These are phyloP conservation scores for Alternaria gansuensis DNA, from an alignment of 2,329 filamentous ascomycete genomes.

Conservation along the genomic window DNA sequence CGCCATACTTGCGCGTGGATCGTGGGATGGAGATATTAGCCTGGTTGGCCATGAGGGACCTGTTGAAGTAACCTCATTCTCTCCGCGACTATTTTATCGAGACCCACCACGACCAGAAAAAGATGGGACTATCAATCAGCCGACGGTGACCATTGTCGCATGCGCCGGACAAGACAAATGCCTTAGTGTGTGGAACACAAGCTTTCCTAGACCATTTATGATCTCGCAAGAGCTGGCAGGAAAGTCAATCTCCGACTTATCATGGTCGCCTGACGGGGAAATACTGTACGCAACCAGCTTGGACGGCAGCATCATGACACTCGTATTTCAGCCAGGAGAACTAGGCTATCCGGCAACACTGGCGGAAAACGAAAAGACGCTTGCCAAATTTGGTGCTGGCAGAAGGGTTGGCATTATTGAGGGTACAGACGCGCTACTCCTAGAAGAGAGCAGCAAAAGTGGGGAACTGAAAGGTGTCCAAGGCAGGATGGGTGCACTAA, in stretches of 20 bases:
- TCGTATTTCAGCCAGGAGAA: constrained; percentile 85
- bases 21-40: constrained; percentile 97
- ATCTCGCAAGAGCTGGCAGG: constrained; percentile 87
- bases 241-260: constrained; percentile 92
- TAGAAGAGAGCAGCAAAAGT: constrained; percentile 92
- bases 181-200: constrained; percentile 96
- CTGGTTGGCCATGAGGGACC: constrained; percentile 96
- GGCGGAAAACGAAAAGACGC: constrained; percentile 89
- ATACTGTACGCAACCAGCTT: constrained; percentile 86
- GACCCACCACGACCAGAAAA: constrained; percentile 67
- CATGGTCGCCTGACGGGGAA: constrained; percentile 92
- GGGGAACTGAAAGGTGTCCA: constrained; percentile 90
- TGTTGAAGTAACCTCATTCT: constrained; percentile 97
- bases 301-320: constrained; percentile 85
- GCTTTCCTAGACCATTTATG: constrained; percentile 87
- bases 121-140: constrained; percentile 55
- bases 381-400: constrained; percentile 91
- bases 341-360: constrained; percentile 86
- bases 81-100: constrained; percentile 83
- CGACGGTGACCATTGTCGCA: constrained; percentile 88
- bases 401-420: constrained; percentile 91
- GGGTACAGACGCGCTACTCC: constrained; percentile 83
- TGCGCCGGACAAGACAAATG: constrained; percentile 98
- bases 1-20: constrained; percentile 89
- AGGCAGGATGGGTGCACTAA: constrained; percentile 96